These are phyloP conservation scores for Castanea sativa DNA, from an alignment of 306 rosid genomes.

Conservation along the genomic window DNA sequence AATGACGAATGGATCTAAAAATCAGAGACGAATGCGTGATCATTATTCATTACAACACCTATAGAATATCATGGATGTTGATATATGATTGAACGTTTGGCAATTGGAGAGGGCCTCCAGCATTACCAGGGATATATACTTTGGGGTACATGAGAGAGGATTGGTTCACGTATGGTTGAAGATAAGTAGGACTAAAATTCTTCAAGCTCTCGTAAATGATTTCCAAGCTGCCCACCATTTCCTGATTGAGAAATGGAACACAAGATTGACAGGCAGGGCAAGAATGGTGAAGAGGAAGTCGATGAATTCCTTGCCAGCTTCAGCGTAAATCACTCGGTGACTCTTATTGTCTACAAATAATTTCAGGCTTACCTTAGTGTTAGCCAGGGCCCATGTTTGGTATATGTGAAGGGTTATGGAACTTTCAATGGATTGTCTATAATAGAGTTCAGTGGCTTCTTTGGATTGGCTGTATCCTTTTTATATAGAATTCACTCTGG, in stretches of 20 bases:
- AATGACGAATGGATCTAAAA: too few species aligned
- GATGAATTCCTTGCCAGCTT: slow-evolving; percentile 1
- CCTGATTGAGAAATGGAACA: background rate
- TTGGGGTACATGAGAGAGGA: background rate
- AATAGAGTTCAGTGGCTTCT: too few species aligned
- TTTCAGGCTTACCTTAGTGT: background rate
- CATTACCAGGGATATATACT: background rate
- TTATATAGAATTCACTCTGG: too few species aligned
- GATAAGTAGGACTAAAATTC: background rate
- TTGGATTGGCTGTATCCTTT: too few species aligned
- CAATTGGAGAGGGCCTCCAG: background rate
- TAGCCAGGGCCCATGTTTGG: background rate
- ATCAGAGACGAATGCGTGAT: background rate
- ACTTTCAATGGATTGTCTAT: too few species aligned
- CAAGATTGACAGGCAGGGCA: slow-evolving; percentile 6
- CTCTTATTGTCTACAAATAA: slow-evolving; percentile 9
- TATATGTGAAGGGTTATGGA: too few species aligned
- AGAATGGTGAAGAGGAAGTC: slow-evolving; percentile 23
- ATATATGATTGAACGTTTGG: background rate
- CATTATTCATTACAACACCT: rapidly evolving
- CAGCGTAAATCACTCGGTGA: slow-evolving; percentile 10
- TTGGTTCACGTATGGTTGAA: background rate
- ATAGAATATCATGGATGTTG: background rate
- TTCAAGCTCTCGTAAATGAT: slow-evolving; percentile 19
- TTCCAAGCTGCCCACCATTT: background rate